Percentiles rank a stretch among this genome's conserved stretches.
Conservation (phyloP, 192 early-diverging fungal genomes). For the Umbelopsis ramanniana region DNA sequence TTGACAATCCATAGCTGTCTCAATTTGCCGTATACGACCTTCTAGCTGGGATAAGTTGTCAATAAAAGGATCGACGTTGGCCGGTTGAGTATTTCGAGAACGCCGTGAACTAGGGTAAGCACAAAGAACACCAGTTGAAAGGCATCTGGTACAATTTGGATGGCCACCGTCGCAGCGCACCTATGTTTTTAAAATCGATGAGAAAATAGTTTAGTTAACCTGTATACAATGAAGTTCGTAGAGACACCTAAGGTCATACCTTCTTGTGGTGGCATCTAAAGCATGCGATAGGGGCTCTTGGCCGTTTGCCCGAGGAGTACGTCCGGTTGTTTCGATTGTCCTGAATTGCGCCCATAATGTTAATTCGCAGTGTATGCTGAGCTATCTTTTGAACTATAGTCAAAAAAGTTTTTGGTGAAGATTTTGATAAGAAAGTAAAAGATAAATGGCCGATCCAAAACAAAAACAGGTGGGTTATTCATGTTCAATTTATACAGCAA, state of each 20-base stretch:
- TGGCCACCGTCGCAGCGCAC: conserved; percentile 41
- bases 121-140: conserved; percentile 32
- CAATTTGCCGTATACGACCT: conserved; percentile 34
- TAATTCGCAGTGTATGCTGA: background rate
- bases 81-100: conserved; percentile 41
- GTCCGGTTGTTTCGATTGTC: conserved; percentile 7
- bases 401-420: too few relatives aligned
- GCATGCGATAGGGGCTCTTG: conserved; percentile 44
- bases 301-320: conserved; percentile 36
- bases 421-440: background rate
- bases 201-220: background rate
- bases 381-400: background rate
- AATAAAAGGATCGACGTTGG: conserved; percentile 41
- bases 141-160: conserved; percentile 38
- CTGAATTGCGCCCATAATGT: conserved; percentile 8
- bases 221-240: background rate
- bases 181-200: conserved; percentile 2
- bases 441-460: conserved; percentile 2
- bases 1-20: conserved; percentile 32
- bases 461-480: background rate
- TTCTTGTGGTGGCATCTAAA: conserved; percentile 44
- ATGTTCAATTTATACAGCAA: conserved; percentile 11
- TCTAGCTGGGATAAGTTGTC: conserved; percentile 39
- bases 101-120: conserved; percentile 43
- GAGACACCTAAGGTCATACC: conserved; percentile 12